Evolutionary conservation across 345 rosid genomes (phyloP).

Genomic region (Jatropha curcas): DNA sequence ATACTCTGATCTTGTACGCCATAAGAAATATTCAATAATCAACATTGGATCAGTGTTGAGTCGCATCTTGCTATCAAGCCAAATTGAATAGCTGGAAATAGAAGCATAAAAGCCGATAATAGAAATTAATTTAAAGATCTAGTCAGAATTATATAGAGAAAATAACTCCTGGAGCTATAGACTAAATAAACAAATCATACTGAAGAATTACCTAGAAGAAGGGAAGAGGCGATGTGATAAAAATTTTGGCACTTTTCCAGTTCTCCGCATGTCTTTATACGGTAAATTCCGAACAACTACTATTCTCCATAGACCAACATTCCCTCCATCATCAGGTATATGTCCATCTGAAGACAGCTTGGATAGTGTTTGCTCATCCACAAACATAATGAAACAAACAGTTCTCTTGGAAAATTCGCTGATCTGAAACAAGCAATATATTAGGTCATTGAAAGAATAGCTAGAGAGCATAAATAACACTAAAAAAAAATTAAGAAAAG

Average conservation of each 20-base stretch:
- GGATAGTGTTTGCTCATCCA: conserved; percentile 81
- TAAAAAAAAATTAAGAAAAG: neutral
- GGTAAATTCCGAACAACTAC: conserved; percentile 79
- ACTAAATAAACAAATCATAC: conserved; percentile 25
- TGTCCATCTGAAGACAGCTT: conserved; percentile 74
- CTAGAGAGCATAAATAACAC: conserved; percentile 7
- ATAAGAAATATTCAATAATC: conserved; percentile 77
- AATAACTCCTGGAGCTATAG: conserved; percentile 12
- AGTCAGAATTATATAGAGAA: conserved; percentile 3
- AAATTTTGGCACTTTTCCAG: conserved; percentile 94
- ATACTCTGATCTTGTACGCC: conserved; percentile 78
- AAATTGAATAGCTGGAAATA: conserved; percentile 78
- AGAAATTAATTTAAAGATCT: conserved; percentile 12
- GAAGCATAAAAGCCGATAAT: conserved; percentile 2
- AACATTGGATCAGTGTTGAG: conserved; percentile 77
- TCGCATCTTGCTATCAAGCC: conserved; percentile 96
- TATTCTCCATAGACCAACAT: conserved; percentile 83
- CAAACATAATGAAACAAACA: conserved; percentile 87
- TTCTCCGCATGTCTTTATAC: conserved; percentile 72
- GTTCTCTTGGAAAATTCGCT: conserved; percentile 78
- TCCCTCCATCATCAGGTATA: conserved; percentile 66
- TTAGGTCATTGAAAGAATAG: conserved; percentile 9
- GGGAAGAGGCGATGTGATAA: conserved; percentile 93
- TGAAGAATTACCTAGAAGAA: conserved; percentile 66
- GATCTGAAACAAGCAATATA: conserved; percentile 51